phyloP scores from a whole-genome alignment of 169 alveolate genomes.

The Cryptosporidium parvum region DNA sequence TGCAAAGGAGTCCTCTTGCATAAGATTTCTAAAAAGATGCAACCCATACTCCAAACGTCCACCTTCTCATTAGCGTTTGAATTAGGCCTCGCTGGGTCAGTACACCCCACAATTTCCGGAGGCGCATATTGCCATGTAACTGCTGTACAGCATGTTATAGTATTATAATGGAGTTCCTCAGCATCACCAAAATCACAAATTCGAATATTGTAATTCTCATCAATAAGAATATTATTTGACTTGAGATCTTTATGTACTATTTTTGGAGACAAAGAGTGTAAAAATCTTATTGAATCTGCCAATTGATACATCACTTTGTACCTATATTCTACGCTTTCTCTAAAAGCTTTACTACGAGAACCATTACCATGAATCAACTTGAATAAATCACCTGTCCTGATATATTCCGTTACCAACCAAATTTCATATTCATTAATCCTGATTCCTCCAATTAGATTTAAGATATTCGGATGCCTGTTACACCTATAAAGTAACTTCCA shows the following conservation, averaged over 20 bases:
- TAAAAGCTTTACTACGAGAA: slow-evolving; percentile 12
- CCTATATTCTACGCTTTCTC: slow-evolving; percentile 36
- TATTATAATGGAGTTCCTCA: slow-evolving; percentile 70
- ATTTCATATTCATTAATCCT: slow-evolving; percentile 62
- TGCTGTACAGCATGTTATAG: slow-evolving; percentile 74
- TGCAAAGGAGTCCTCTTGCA: slow-evolving; percentile 65
- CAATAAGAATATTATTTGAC: slow-evolving; percentile 90
- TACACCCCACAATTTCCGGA: slow-evolving; percentile 76
- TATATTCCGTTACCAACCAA: slow-evolving; percentile 77
- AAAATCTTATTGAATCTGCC: slow-evolving; percentile 65
- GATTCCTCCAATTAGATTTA: slow-evolving; percentile 74
- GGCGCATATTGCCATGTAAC: slow-evolving; percentile 80
- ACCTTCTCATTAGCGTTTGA: slow-evolving; percentile 77
- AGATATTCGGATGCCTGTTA: slow-evolving; percentile 69
- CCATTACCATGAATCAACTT: slow-evolving; percentile 62
- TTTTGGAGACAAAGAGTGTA: slow-evolving; percentile 84
- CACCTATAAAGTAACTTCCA: slow-evolving; percentile 74
- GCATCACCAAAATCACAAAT: slow-evolving; percentile 91
- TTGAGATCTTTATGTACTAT: slow-evolving; percentile 92
- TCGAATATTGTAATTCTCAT: slow-evolving; percentile 83
- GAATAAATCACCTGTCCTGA: slow-evolving; percentile 71
- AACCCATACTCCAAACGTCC: slow-evolving; percentile 79
- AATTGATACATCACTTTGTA: slow-evolving; percentile 71
- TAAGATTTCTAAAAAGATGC: slow-evolving; percentile 70
- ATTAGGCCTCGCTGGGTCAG: slow-evolving; percentile 76